Conservation (phyloP, 805 yeast genomes). For the Cyberlindnera petersonii region DNA sequence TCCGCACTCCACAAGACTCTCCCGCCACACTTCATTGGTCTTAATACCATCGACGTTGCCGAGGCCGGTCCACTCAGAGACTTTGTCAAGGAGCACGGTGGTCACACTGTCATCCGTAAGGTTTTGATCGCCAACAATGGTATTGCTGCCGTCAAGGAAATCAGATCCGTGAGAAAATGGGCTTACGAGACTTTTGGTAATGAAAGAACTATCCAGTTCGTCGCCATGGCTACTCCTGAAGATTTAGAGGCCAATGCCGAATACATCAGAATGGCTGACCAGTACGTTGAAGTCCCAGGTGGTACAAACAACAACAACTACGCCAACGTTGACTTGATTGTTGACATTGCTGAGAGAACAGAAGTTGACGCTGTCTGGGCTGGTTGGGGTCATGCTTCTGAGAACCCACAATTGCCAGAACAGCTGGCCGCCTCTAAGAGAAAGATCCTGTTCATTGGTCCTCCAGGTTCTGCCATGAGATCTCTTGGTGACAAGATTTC, state of each 20-base stretch:
- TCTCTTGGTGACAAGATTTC: slow-evolving; percentile 98
- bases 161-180: slow-evolving; percentile 97
- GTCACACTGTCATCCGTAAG: slow-evolving; percentile 90
- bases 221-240: slow-evolving; percentile 99
- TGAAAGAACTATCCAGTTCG: slow-evolving; percentile 88
- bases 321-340: slow-evolving; percentile 96
- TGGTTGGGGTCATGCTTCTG: slow-evolving; percentile 99
- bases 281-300: slow-evolving; percentile 97
- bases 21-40: slow-evolving; percentile 77
- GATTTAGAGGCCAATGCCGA: slow-evolving; percentile 96
- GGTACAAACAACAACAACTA: slow-evolving; percentile 98
- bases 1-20: slow-evolving; percentile 38
- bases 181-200: slow-evolving; percentile 98
- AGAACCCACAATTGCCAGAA: slow-evolving; percentile 93
- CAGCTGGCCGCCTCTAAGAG: slow-evolving; percentile 89
- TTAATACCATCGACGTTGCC: slow-evolving; percentile 71
- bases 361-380: slow-evolving; percentile 99
- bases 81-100: slow-evolving; percentile 80
- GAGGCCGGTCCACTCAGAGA: slow-evolving; percentile 76
- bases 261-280: slow-evolving; percentile 98
- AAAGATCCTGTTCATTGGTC: slow-evolving; percentile 91
- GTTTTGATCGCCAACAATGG: slow-evolving; percentile 97
- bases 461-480: slow-evolving; percentile 99
- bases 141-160: slow-evolving; percentile 98
- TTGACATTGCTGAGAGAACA: slow-evolving; percentile 95